A percentile compares a stretch with the other conserved stretches of the same genome.
These are phyloP conservation scores for Pulveroboletus sp. DNA, from an alignment of 768 basidiomycete genomes.

Conservation along the genomic window DNA sequence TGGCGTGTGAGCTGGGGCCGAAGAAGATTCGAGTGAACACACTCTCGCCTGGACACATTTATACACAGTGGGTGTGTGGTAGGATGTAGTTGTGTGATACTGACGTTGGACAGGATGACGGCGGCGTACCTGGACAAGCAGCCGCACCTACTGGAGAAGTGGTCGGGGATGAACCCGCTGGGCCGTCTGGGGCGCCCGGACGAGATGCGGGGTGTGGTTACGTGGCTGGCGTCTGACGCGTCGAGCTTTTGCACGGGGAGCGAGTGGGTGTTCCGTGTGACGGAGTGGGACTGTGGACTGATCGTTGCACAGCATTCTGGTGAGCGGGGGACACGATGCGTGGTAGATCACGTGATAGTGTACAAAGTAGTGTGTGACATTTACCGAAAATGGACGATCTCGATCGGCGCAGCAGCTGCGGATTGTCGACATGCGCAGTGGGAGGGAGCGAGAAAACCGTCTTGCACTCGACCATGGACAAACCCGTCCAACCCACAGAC, in stretches of 20 bases:
- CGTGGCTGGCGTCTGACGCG: constrained; percentile 73
- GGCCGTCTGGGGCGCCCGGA: constrained; percentile 68
- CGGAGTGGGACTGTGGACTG: not conserved
- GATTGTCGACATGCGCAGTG: constrained; percentile 25
- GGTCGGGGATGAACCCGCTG: constrained; percentile 67
- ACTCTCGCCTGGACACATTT: constrained; percentile 73
- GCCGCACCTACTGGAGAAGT: constrained; percentile 59
- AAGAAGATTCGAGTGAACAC: constrained; percentile 69
- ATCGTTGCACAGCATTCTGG: constrained; percentile 21
- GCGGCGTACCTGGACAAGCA: constrained; percentile 64
- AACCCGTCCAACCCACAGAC: constrained; percentile 41
- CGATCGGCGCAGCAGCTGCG: constrained; percentile 36
- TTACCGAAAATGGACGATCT: constrained; percentile 25
- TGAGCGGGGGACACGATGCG: constrained; percentile 31
- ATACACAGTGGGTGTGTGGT: constrained; percentile 55
- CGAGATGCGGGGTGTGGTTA: constrained; percentile 66
- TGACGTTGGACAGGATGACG: constrained; percentile 55
- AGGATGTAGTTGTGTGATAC: constrained; percentile 1
- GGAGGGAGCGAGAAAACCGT: not conserved
- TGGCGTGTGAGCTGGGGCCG: constrained; percentile 74
- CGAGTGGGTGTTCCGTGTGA: constrained; percentile 51
- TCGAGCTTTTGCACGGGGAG: constrained; percentile 78
- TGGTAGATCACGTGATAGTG: constrained; percentile 26
- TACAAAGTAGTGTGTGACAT: constrained; percentile 10
- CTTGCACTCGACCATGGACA: constrained; percentile 28